Evolutionary conservation across 768 basidiomycete species (phyloP).

Genomic region (Mycena latifolia): DNA sequence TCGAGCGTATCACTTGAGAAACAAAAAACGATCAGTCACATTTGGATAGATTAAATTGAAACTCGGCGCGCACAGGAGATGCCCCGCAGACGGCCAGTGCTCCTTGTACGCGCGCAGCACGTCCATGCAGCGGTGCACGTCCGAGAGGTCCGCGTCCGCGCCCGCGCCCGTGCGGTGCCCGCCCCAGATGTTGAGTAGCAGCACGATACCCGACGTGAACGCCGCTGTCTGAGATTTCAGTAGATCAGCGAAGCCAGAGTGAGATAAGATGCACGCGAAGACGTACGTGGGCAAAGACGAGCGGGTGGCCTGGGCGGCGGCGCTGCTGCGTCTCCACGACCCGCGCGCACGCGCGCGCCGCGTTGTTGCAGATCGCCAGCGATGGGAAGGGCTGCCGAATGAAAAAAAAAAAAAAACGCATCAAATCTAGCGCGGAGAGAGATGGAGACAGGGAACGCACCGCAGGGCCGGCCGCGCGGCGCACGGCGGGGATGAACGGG

Average conservation of each 20-base stretch:
- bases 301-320: conserved; percentile 34
- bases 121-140: conserved; percentile 17
- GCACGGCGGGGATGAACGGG: conserved; percentile 68
- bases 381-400: conserved; percentile 58
- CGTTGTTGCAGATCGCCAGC: conserved; percentile 74
- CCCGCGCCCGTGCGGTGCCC: background rate
- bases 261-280: background rate
- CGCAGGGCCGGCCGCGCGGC: conserved; percentile 53
- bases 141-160: conserved; percentile 1
- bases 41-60: too few relatives aligned
- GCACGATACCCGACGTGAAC: conserved; percentile 30
- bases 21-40: too few relatives aligned
- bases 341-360: conserved; percentile 70
- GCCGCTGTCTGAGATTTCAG: conserved; percentile 22
- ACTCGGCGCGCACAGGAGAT: background rate
- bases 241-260: too few relatives aligned
- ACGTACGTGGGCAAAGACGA: conserved; percentile 25
- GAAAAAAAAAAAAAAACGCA: too few relatives aligned
- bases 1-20: too few relatives aligned
- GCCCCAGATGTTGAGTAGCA: conserved; percentile 30
- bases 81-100: conserved; percentile 11
- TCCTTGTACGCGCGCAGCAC: conserved; percentile 6
- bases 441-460: background rate
- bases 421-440: too few relatives aligned
- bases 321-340: conserved; percentile 61